phyloP scores from a whole-genome alignment of 2,329 filamentous ascomycete species.

The Verticillium nubilum region DNA sequence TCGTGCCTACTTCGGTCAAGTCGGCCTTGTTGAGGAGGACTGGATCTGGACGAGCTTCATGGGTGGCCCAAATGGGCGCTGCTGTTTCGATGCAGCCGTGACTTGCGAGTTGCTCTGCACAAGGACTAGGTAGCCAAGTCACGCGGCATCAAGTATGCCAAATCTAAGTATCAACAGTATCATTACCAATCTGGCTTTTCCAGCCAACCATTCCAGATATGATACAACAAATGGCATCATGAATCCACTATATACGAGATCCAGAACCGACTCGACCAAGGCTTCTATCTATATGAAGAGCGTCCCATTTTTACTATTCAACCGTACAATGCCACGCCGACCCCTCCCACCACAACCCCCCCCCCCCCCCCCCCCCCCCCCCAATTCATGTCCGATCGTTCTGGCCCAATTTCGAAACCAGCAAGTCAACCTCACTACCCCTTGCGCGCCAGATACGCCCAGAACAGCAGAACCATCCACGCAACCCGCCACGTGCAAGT shows the following conservation, averaged over 20 bases:
- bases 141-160: no score
- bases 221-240: neutral
- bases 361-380: no score
- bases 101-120: no score
- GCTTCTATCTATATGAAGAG: neutral
- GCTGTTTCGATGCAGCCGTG: no score
- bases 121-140: no score
- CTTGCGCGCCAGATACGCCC: conserved; percentile 60
- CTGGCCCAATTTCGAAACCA: no score
- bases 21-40: no score
- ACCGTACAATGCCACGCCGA: neutral
- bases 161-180: neutral
- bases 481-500: conserved; percentile 56
- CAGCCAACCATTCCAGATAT: neutral
- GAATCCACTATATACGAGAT: neutral
- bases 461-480: conserved; percentile 59
- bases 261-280: neutral
- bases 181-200: neutral
- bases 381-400: no score
- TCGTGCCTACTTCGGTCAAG: no score
- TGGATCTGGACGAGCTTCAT: no score
- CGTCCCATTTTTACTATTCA: neutral
- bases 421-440: conserved; percentile 36
- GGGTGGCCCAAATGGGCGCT: no score
- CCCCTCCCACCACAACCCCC: no score